Conservation (phyloP, 495 filamentous ascomycete genomes). For the Ramalina intermedia region DNA sequence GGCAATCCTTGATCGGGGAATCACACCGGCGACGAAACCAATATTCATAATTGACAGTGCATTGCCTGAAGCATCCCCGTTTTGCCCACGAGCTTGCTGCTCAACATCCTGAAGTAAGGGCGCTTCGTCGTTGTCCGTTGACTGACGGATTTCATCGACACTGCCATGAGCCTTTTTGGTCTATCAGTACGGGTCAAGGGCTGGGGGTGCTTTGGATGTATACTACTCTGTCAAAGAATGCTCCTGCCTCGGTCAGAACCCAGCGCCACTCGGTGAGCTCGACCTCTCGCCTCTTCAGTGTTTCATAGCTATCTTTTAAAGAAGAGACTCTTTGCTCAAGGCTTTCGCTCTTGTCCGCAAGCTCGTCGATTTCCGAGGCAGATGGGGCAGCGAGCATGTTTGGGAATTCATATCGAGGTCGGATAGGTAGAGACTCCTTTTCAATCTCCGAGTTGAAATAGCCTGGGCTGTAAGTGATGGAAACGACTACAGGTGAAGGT, state of each 20-base stretch:
- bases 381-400: constrained; percentile 74
- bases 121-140: constrained; percentile 74
- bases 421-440: constrained; percentile 69
- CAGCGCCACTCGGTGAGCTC: constrained; percentile 96
- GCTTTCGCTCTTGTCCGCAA: constrained; percentile 79
- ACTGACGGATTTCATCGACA: constrained; percentile 89
- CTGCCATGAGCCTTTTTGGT: constrained; percentile 62
- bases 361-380: constrained; percentile 86
- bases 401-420: constrained; percentile 71
- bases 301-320: constrained; percentile 95
- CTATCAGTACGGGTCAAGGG: constrained; percentile 12
- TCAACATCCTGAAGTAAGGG: constrained; percentile 77
- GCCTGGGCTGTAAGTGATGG: constrained; percentile 31
- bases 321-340: constrained; percentile 84
- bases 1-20: constrained; percentile 79
- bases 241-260: constrained; percentile 87
- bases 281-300: constrained; percentile 89
- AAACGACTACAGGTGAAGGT: constrained; percentile 2
- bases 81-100: constrained; percentile 48
- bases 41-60: constrained; percentile 96
- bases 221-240: constrained; percentile 78
- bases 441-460: constrained; percentile 94
- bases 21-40: constrained; percentile 98
- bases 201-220: background rate
- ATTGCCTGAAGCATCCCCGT: constrained; percentile 57